Evolutionary conservation across 23 red algal species (phyloP).

Genomic region (Chondrus crispus): DNA sequence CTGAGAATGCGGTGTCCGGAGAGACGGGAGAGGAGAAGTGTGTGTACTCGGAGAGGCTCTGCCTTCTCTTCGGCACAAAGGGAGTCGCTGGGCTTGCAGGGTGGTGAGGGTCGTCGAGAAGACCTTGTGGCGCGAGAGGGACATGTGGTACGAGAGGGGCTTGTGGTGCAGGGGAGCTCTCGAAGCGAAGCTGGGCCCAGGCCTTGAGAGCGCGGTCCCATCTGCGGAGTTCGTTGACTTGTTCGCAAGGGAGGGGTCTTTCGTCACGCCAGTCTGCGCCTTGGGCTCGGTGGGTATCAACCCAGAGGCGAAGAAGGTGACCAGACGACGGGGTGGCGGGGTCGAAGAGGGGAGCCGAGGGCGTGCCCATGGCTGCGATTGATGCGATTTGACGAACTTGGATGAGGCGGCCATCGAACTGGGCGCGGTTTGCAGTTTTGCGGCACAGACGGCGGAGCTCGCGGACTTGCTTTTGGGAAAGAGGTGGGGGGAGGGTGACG

Average conservation of each 20-base stretch:
- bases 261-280: constrained; percentile 64
- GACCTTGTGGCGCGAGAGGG: too few species aligned
- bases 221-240: constrained; percentile 14
- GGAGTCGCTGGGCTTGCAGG: too few species aligned
- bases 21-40: too few species aligned
- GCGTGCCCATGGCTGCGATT: constrained; percentile 42
- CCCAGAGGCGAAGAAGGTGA: constrained; percentile 13
- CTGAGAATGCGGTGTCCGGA: too few species aligned
- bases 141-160: too few species aligned
- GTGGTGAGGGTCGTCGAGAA: too few species aligned
- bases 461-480: constrained; percentile 49
- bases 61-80: too few species aligned
- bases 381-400: constrained; percentile 54
- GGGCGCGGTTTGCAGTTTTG: constrained; percentile 51
- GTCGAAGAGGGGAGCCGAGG: constrained; percentile 29
- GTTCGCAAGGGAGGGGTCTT: background rate
- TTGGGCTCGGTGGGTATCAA: constrained; percentile 18
- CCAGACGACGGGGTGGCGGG: constrained; percentile 12
- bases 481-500: background rate
- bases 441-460: constrained; percentile 64
- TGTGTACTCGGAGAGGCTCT: too few species aligned
- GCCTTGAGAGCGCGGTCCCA: constrained; percentile 49
- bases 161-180: background rate
- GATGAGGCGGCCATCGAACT: constrained; percentile 48
- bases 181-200: constrained; percentile 13